Percentiles rank a stretch among this genome's conserved stretches.
Conservation (phyloP, 1,284 basidiomycete species). For the Irpex lacteus region DNA sequence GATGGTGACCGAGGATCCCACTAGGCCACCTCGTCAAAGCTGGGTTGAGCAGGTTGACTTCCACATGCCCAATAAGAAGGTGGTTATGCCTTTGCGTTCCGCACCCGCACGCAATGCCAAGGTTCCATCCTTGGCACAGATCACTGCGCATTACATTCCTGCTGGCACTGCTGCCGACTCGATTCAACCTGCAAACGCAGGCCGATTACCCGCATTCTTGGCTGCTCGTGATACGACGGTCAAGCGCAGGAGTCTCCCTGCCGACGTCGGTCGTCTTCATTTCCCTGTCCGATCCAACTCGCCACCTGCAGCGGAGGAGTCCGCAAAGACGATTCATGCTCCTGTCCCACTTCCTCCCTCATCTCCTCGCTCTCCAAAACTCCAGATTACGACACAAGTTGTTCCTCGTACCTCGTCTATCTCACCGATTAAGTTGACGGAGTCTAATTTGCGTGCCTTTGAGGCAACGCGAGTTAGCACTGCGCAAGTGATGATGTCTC, state of each 20-base stretch:
- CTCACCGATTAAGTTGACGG: conserved; percentile 48
- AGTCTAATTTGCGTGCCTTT: conserved; percentile 49
- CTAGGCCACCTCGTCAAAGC: conserved; percentile 32
- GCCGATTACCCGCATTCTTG: conserved; percentile 46
- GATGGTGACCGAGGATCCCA: conserved; percentile 36
- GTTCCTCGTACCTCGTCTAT: conserved; percentile 43
- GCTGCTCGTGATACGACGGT: not conserved
- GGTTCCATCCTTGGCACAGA: conserved; percentile 72
- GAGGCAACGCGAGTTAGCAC: conserved; percentile 44
- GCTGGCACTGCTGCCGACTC: not conserved
- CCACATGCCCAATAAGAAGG: conserved; percentile 34
- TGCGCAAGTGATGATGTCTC: conserved; percentile 62
- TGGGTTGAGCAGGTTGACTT: conserved; percentile 73
- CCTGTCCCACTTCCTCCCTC: conserved; percentile 23
- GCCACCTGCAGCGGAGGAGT: conserved; percentile 18
- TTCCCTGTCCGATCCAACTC: conserved; percentile 25
- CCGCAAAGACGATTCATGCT: conserved; percentile 29
- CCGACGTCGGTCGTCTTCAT: conserved; percentile 48
- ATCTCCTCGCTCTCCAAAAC: conserved; percentile 37
- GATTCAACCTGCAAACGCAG: conserved; percentile 8
- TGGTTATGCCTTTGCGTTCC: conserved; percentile 14
- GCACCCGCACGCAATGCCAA: conserved; percentile 23
- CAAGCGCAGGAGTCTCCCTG: conserved; percentile 33
- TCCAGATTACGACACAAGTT: conserved; percentile 48
- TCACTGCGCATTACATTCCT: conserved; percentile 55